Evolutionary conservation across 2,329 filamentous ascomycete genomes (phyloP).

Genomic region (Bipolaris victoriae): DNA sequence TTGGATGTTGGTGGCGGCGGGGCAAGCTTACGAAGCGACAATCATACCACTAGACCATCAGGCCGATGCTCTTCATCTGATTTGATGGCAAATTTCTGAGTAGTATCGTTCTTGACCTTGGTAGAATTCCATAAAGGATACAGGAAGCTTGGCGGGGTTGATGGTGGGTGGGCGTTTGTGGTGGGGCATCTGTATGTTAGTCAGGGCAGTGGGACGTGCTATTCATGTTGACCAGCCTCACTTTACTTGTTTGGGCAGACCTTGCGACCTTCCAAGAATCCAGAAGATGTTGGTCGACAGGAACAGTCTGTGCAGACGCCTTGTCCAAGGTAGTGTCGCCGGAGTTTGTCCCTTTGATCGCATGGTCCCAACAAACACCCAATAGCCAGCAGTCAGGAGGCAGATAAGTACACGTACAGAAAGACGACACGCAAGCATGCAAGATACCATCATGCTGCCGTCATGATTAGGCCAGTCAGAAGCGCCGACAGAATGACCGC

Average conservation of each 20-base stretch:
- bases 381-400: neutral
- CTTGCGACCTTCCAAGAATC: slow-evolving; percentile 16
- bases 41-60: slow-evolving; percentile 44
- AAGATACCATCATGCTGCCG: neutral
- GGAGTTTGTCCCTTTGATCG: neutral
- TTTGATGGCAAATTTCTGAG: slow-evolving; percentile 12
- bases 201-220: slow-evolving; percentile 17
- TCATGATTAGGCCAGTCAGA: neutral
- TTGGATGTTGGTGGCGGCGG: neutral
- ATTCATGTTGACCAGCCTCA: slow-evolving; percentile 10
- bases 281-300: slow-evolving; percentile 1
- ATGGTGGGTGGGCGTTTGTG: neutral
- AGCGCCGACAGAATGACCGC: neutral
- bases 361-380: neutral
- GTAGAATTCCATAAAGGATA: neutral
- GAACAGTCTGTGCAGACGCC: slow-evolving; percentile 1
- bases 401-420: neutral
- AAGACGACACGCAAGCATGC: neutral
- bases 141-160: neutral
- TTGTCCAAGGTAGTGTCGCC: neutral
- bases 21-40: slow-evolving; percentile 36
- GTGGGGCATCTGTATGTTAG: slow-evolving; percentile 11
- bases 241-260: slow-evolving; percentile 20
- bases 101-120: neutral
- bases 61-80: slow-evolving; percentile 20